Base-by-base conservation (phyloP, 2,329 filamentous ascomycete genomes). In the Bipolaris oryzae region DNA sequence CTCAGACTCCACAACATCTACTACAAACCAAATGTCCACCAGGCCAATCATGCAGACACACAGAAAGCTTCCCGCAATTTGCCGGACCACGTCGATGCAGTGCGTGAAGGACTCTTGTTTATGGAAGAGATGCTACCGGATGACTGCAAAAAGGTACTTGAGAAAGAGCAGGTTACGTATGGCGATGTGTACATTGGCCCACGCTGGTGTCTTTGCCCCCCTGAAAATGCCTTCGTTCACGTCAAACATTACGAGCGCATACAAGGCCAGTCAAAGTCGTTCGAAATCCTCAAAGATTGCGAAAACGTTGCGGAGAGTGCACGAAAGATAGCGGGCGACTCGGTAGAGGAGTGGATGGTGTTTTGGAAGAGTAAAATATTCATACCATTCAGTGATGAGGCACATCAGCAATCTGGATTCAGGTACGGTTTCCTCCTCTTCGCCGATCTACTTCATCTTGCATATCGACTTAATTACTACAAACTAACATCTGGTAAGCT, bases 91-190 rank as follows among this genome's bases (percentile, higher is more conserved):
- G 50, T 57, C 18, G 44, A 57, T 11, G 50, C 38, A 46, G 55
- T 57, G 18, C 49, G 55, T n/a, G 55, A 57, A 15, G 21, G n/a
- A 23, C 45, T 57, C 25, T 50, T 57, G 39, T 20, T 23, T 2
- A 48, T 57, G 20, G 37, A 44, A 16, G 25, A 39, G 20, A 53
- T 28, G 25, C 15, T 57, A 34, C 55, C 50, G 18, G 7, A 42
- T 28, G 37, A 31, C 10, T 57, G 49, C 28, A 21, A 53, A 25
- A 23, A 10, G 4, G 4, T 31, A 13, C 28, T 57, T 3, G 16
- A 11, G 1, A 18, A 53, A 7, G 55, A 57, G 20, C 35, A n/a
- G 5, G 31, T 18, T 3, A 11, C 53, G 23, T 53, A 21, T n/a
- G 38, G 44, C 33, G 10, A 31, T 45, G 21, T 31, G 23, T 20